These are phyloP conservation scores for Aspergillus coremiiformis DNA, from an alignment of 495 filamentous ascomycete genomes.

Conservation along the genomic window DNA sequence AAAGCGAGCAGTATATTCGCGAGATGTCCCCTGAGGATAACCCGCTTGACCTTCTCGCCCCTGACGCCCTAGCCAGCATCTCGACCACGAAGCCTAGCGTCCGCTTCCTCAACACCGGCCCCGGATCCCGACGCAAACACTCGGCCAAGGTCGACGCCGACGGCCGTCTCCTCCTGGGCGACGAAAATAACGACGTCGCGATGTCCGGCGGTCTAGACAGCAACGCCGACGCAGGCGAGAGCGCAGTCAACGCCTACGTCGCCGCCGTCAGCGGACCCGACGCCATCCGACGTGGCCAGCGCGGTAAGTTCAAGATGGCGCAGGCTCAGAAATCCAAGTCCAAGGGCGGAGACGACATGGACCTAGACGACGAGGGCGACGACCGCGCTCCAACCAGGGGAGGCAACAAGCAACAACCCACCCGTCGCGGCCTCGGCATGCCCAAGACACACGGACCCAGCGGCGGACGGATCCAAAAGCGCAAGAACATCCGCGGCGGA, in stretches of 20 bases:
- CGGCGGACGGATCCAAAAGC: constrained; percentile 33
- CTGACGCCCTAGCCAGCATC: constrained; percentile 82
- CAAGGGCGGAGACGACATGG: constrained; percentile 54
- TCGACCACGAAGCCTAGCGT: constrained; percentile 77
- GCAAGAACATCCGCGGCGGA: constrained; percentile 12
- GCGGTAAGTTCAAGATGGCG: constrained; percentile 82
- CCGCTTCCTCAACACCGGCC: constrained; percentile 37
- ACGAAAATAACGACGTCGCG: constrained; percentile 50
- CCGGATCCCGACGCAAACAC: constrained; percentile 40
- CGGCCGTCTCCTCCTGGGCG: constrained; percentile 79
- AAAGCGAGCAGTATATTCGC: constrained; percentile 71
- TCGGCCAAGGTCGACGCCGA: constrained; percentile 67
- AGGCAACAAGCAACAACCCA: neutral
- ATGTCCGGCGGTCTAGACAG: constrained; percentile 49
- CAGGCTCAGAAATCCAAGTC: constrained; percentile 52
- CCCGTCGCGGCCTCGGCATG: constrained; percentile 41
- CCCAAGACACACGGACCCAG: constrained; percentile 38
- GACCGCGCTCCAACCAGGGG: constrained; percentile 14
- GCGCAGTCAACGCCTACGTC: constrained; percentile 83
- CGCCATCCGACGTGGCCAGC: constrained; percentile 69
- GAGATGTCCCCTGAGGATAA: constrained; percentile 77
- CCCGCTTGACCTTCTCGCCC: constrained; percentile 85
- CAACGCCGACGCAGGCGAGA: constrained; percentile 33
- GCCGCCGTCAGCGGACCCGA: constrained; percentile 81
- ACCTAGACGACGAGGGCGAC: constrained; percentile 51